Evolutionary conservation across 768 basidiomycete genomes (phyloP), one percentile per base, ranked within the genome.

Genomic region (Suillus spraguei): DNA sequence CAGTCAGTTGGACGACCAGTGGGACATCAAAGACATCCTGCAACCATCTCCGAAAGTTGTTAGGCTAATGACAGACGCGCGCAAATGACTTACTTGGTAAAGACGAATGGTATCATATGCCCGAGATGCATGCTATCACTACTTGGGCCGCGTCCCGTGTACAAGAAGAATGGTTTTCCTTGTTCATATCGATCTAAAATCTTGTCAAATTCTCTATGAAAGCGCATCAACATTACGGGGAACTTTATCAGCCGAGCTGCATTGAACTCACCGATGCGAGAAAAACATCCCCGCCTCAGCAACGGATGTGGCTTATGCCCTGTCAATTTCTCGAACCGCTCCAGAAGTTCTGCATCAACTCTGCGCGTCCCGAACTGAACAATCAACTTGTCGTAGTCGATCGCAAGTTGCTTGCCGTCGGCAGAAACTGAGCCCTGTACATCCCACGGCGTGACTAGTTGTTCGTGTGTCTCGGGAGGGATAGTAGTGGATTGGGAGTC

Each of bases 61-160:
- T 44, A n/a, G 53, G 24, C 60, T 47, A 54, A 53, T 13, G 36
- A 49, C 32, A 47, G 42, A 9, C 28, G 11, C 11, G 36, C 55
- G 6, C 49, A 52, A 53, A 38, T 36, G 7, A 78, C 89, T 67
- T 70, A 97, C 95, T 97, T 96, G 64, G 97, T 98, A 75, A 99
- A 97, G 58, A 91, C 85, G 76, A 99, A 99, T 0, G 97, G 97
- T 59, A 98, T 88, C 90, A 96, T 91, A 74, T 99, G 97, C 20
- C 97, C 97, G 58, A 99, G 80, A 80, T 99, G 97, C 90, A 99
- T 91, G 72, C 94, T 96, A 72, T 94, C 94, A 71, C 94, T 97
- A 67, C 92, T 94, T 22, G 97, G 97, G 13, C 97, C 97, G 63
- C 97, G 87, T 38, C 97, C 97, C 1, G 97, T 99, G 77, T 99